phyloP scores from a whole-genome alignment of 805 yeast genomes.

The Saturnispora besseyi region DNA sequence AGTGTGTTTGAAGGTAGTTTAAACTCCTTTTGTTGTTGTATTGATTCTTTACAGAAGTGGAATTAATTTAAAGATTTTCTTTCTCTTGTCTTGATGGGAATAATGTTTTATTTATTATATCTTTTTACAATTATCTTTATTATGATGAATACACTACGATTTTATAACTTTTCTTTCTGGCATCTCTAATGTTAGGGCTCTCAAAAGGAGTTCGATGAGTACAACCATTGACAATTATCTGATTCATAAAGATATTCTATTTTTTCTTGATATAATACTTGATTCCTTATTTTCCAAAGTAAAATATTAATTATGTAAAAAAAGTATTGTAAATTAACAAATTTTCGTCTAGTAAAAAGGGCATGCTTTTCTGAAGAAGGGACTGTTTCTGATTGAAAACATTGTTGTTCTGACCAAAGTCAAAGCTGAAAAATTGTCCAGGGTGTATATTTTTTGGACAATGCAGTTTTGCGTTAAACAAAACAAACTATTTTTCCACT shows the following conservation, averaged over 20 bases:
- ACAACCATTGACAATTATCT: constrained; percentile 63
- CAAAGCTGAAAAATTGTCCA: no score
- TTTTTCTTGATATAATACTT: background rate
- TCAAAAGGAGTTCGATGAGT: constrained; percentile 66
- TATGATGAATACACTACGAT: constrained; percentile 11
- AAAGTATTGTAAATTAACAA: no score
- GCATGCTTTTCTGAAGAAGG: no score
- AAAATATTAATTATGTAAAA: background rate
- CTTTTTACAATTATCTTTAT: background rate
- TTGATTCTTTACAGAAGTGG: background rate
- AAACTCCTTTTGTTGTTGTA: background rate
- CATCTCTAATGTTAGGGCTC: constrained; percentile 82
- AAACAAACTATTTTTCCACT: background rate
- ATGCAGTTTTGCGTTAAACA: background rate
- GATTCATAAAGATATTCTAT: constrained; percentile 25
- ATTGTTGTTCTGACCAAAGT: no score
- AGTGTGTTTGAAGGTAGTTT: background rate
- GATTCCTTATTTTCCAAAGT: background rate
- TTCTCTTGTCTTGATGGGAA: background rate
- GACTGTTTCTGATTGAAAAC: no score
- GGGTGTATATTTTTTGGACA: background rate
- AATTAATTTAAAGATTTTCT: background rate
- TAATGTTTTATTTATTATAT: background rate
- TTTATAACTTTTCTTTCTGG: constrained; percentile 57
- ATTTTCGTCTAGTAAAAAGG: no score